Percentiles rank a stretch among this genome's conserved stretches.
These are phyloP conservation scores for Jacaranda mimosifolia DNA, from an alignment of 257 asterid genomes.

Conservation along the genomic window DNA sequence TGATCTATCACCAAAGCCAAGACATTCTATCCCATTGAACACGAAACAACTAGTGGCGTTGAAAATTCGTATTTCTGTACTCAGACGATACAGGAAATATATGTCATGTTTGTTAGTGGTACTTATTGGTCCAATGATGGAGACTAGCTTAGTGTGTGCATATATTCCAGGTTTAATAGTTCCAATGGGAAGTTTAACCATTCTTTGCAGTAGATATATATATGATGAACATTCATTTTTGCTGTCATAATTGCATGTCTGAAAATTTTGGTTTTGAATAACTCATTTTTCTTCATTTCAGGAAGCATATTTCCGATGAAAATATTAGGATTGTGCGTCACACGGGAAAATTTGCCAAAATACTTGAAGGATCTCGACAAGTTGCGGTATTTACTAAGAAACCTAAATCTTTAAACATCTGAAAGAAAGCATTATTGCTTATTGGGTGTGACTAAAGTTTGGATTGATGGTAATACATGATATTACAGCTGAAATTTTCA, in stretches of 20 bases:
- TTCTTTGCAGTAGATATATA: background rate
- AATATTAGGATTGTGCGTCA: background rate
- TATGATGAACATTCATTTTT: background rate
- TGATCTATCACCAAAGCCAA: slow-evolving; percentile 29
- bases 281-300: background rate
- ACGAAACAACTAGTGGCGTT: slow-evolving; percentile 38
- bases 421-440: background rate
- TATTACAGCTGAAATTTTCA: background rate
- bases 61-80: slow-evolving; percentile 22
- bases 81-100: slow-evolving; percentile 21
- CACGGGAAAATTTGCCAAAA: background rate
- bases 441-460: background rate
- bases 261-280: background rate
- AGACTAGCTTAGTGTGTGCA: background rate
- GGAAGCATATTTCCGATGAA: slow-evolving; percentile 5
- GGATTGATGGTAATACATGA: slow-evolving; percentile 1
- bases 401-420: background rate
- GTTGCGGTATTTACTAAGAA: background rate
- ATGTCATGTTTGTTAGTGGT: slow-evolving; percentile 30
- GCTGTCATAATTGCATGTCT: slow-evolving; percentile 5
- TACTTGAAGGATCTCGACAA: background rate
- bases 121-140: slow-evolving; percentile 28
- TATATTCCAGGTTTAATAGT: background rate
- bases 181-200: background rate
- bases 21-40: slow-evolving; percentile 35